phyloP scores from a whole-genome alignment of 2,329 filamentous ascomycete species.

The Diplodia scrobiculata region DNA sequence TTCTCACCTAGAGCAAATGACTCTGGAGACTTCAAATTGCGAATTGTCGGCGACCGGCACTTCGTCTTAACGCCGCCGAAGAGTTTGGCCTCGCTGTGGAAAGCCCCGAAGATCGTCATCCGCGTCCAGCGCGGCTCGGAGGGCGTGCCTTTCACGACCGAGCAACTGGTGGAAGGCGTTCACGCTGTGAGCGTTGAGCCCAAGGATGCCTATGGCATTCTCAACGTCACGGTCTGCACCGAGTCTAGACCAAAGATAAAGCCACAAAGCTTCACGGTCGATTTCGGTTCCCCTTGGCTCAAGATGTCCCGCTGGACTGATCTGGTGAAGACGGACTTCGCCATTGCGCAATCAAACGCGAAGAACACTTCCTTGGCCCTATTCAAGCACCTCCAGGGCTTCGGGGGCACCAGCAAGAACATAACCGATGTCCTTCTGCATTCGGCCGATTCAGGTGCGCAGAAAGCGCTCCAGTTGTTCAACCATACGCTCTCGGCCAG shows the following conservation, averaged over 20 bases:
- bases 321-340: conserved; percentile 32
- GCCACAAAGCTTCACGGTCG: conserved; percentile 37
- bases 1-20: conserved; percentile 34
- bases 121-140: conserved; percentile 50
- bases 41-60: conserved; percentile 57
- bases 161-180: conserved; percentile 50
- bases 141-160: conserved; percentile 45
- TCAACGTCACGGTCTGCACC: conserved; percentile 53
- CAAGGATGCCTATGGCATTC: conserved; percentile 52
- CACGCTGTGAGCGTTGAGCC: conserved; percentile 56
- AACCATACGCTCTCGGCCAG: conserved; percentile 7
- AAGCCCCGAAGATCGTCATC: conserved; percentile 53
- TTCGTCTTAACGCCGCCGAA: conserved; percentile 56
- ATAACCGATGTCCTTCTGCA: conserved; percentile 15
- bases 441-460: background rate
- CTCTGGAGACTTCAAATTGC: conserved; percentile 53
- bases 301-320: conserved; percentile 35
- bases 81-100: conserved; percentile 48
- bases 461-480: conserved; percentile 23
- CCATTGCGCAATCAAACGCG: conserved; percentile 34
- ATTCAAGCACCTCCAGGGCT: conserved; percentile 6
- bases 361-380: conserved; percentile 35
- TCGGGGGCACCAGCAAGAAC: conserved; percentile 6
- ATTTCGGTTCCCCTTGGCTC: conserved; percentile 40
- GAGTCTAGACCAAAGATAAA: conserved; percentile 41